These are phyloP conservation scores for Eutrema heterophyllum DNA, from an alignment of 345 rosid genomes.

Conservation along the genomic window DNA sequence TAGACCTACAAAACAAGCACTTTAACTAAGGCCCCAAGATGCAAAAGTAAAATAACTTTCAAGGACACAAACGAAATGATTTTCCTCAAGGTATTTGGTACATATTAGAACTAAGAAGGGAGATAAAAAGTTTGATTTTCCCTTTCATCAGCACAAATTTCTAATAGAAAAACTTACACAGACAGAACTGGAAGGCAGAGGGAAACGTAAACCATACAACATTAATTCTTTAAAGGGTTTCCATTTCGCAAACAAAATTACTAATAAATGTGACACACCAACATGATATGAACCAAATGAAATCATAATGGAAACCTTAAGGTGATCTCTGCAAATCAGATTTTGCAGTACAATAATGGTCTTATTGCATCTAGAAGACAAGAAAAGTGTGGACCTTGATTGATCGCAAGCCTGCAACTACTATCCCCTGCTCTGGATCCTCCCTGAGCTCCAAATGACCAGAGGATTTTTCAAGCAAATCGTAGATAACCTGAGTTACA, in stretches of 20 bases:
- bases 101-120: not conserved
- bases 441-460: slow-evolving; percentile 95
- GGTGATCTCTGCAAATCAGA: not conserved
- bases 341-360: not conserved
- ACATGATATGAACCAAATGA: not conserved
- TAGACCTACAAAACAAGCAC: slow-evolving; percentile 50
- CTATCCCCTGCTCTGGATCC: slow-evolving; percentile 89
- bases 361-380: not conserved
- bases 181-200: not conserved
- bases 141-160: not conserved
- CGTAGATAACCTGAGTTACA: slow-evolving; percentile 74
- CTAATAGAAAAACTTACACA: not conserved
- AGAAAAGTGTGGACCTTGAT: slow-evolving; percentile 59
- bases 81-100: not conserved
- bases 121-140: not conserved
- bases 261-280: not conserved
- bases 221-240: not conserved
- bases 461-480: slow-evolving; percentile 88
- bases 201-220: not conserved
- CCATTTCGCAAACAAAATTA: not conserved
- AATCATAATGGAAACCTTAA: not conserved
- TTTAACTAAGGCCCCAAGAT: slow-evolving; percentile 1
- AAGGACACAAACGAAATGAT: not conserved
- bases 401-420: slow-evolving; percentile 80
- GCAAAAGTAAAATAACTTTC: not conserved